Percentiles rank a stretch among this genome's conserved stretches.
These are phyloP conservation scores for Aspergillus udagawae DNA, from an alignment of 2,329 filamentous ascomycete species.

Conservation along the genomic window DNA sequence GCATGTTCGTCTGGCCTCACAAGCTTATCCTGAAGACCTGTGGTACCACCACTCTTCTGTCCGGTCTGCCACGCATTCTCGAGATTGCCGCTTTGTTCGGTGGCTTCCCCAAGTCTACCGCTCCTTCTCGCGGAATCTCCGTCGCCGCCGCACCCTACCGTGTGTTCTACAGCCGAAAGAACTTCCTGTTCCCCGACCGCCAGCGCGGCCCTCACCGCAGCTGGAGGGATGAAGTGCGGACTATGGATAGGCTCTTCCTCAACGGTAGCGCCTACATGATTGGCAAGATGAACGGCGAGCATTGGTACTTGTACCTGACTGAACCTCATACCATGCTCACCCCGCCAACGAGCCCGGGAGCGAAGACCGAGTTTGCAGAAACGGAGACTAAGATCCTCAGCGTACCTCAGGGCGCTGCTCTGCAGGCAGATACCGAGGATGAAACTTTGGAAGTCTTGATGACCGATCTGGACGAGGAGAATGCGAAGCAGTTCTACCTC, in stretches of 20 bases:
- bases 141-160: slow-evolving; percentile 85
- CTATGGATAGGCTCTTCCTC: slow-evolving; percentile 84
- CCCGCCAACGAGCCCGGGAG: slow-evolving; percentile 70
- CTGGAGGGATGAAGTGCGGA: slow-evolving; percentile 95
- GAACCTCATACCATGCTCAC: slow-evolving; percentile 76
- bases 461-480: slow-evolving; percentile 64
- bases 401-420: slow-evolving; percentile 41
- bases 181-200: slow-evolving; percentile 91
- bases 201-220: slow-evolving; percentile 92
- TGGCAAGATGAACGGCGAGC: slow-evolving; percentile 98
- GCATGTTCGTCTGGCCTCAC: slow-evolving; percentile 99
- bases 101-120: slow-evolving; percentile 80
- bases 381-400: slow-evolving; percentile 59
- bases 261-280: slow-evolving; percentile 98
- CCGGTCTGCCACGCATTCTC: slow-evolving; percentile 82
- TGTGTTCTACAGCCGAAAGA: slow-evolving; percentile 98
- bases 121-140: slow-evolving; percentile 61
- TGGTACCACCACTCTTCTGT: slow-evolving; percentile 89
- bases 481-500: slow-evolving; percentile 66
- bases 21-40: slow-evolving; percentile 99
- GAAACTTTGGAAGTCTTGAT: slow-evolving; percentile 61
- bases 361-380: slow-evolving; percentile 45
- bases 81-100: slow-evolving; percentile 85
- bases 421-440: slow-evolving; percentile 35
- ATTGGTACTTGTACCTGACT: slow-evolving; percentile 98